Evolutionary conservation across 2,329 filamentous ascomycete species (phyloP), one percentile per base, ranked within the genome.

Genomic region (Fusarium secorum): DNA sequence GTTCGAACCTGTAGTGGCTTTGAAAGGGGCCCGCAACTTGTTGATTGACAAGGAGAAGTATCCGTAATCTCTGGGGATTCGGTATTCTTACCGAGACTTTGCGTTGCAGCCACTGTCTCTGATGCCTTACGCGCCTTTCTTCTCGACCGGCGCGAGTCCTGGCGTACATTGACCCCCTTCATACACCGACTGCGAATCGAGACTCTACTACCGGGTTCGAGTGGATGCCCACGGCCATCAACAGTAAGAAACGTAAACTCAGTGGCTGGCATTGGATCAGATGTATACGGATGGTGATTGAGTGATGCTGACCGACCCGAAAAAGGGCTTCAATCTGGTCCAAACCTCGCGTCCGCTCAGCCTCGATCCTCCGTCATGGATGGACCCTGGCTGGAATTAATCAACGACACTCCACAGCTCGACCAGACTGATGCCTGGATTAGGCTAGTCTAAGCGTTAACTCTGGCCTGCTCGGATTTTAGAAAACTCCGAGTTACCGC

Each of bases 141-240:
- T 7, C 7, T 53, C 3, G 62, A 65, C 5, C 62, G 62, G 7
- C 62, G 49, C 7, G 62, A 65, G 28, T 35, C 60, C 5, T 38
- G 32, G 7, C 62, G 62, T 8, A 58, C 36, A 15, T 65, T 65
- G 10, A 65, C 42, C 2, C 62, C 62, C 24, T 44, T 48, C 62
- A 65, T 65, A 11, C 62, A 65, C 7, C 44, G 49, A 24, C 62
- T 64, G 1, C 62, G 22, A 0, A 65, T 64, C 18, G 60, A 33
- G 8, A 36, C 36, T 13, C 60, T 60, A 8, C 60, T 64, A 1
- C 36, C 36, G 1, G 60, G 36, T 5, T 33, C 60, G 0, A 24
- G 17, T 5, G 62, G 62, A 6, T 36, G 41, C 4, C 62, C 62
- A 5, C 28, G 32, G 1, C 62, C 36, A 7, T 65, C 42, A 0